Evolutionary conservation across 2,329 filamentous ascomycete species (phyloP).

Genomic region (Apiospora phragmitis): DNA sequence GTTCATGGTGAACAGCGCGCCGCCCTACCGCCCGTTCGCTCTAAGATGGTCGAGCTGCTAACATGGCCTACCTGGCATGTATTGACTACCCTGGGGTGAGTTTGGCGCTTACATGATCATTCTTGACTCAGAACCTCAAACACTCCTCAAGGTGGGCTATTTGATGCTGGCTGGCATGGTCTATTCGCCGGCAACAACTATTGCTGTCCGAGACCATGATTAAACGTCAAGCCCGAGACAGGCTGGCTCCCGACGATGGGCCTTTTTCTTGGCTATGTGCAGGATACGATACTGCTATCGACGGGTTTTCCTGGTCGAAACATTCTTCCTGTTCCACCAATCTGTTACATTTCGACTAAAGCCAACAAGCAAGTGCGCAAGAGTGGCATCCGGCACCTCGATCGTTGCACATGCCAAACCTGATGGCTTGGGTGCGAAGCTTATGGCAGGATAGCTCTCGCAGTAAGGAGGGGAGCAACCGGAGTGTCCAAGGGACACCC

Average conservation of each 20-base stretch:
- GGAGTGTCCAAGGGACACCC: neutral
- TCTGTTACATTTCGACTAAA: neutral
- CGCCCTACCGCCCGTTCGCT: neutral
- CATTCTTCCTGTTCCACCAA: neutral
- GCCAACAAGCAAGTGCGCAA: neutral
- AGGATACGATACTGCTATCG: neutral
- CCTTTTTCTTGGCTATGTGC: neutral
- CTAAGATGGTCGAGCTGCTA: neutral
- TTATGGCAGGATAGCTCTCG: neutral
- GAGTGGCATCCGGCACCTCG: neutral
- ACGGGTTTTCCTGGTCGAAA: neutral
- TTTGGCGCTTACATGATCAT: slow-evolving; percentile 5
- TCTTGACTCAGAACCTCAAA: neutral
- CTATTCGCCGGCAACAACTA: neutral
- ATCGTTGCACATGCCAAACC: neutral
- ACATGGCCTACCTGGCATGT: neutral
- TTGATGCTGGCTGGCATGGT: neutral
- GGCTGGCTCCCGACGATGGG: neutral
- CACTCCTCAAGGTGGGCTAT: neutral
- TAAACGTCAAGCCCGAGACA: neutral
- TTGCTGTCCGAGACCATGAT: neutral
- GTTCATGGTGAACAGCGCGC: neutral
- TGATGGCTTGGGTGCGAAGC: neutral
- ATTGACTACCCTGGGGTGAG: neutral
- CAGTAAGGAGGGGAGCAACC: neutral